A percentile compares a stretch with the other conserved stretches of the same genome.
Conservation (phyloP, 768 basidiomycete genomes). For the Lactifluus subvellereus region DNA sequence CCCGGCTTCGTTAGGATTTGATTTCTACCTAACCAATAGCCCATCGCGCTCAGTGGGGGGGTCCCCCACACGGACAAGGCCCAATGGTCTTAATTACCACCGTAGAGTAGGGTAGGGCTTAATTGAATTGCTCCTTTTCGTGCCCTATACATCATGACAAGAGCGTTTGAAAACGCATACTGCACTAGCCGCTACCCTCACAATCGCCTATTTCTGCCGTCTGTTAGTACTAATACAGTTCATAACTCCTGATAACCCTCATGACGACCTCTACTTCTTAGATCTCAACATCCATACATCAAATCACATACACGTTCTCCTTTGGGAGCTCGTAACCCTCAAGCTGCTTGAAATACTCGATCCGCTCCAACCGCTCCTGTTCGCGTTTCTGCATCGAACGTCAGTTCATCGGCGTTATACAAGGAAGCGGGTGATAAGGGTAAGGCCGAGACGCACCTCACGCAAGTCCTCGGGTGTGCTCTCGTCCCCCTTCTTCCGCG, state of each 20-base stretch:
- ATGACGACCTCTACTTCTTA: neutral
- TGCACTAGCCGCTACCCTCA: neutral
- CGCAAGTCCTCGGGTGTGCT: slow-evolving; percentile 24
- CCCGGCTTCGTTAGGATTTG: too few species aligned
- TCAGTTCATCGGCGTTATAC: neutral
- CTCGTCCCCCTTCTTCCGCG: slow-evolving; percentile 20
- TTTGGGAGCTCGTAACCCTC: slow-evolving; percentile 20
- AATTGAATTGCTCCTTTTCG: too few species aligned
- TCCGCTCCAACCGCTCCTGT: slow-evolving; percentile 17
- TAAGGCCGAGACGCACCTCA: slow-evolving; percentile 12
- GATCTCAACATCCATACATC: slow-evolving; percentile 11
- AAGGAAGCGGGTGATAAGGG: neutral
- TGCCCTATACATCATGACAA: neutral
- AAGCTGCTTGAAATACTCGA: slow-evolving; percentile 25
- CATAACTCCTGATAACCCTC: too few species aligned
- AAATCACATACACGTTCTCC: slow-evolving; percentile 25
- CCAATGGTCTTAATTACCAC: too few species aligned
- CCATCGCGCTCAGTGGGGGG: too few species aligned
- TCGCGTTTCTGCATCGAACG: slow-evolving; percentile 14
- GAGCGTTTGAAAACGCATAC: neutral
- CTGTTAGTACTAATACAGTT: neutral
- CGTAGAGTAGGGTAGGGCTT: too few species aligned
- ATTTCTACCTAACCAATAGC: too few species aligned
- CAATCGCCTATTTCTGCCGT: neutral
- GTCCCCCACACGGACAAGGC: too few species aligned